Conservation (phyloP, 2,329 filamentous ascomycete species). For the Bretziella fagacearum region DNA sequence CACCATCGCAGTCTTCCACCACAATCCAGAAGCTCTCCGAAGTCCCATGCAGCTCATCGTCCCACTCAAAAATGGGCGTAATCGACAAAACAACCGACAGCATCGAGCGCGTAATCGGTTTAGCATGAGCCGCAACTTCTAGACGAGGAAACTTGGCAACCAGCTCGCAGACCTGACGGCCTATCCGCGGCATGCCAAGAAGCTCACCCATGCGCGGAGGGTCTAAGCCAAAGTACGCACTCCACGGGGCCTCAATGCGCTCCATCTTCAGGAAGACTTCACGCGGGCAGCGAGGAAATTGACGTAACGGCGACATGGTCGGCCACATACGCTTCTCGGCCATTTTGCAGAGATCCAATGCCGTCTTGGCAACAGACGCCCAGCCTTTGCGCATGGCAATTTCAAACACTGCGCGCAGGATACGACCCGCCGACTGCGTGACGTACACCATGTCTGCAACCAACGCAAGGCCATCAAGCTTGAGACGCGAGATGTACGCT, state of each 20-base stretch:
- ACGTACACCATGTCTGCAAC: slow-evolving; percentile 99
- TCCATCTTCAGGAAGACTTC: slow-evolving; percentile 88
- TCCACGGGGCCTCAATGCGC: slow-evolving; percentile 85
- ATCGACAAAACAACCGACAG: slow-evolving; percentile 79
- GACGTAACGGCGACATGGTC: slow-evolving; percentile 87
- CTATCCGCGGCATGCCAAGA: slow-evolving; percentile 75
- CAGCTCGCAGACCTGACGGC: slow-evolving; percentile 66
- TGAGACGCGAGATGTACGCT: slow-evolving; percentile 88
- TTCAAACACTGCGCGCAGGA: slow-evolving; percentile 87
- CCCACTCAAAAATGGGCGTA: slow-evolving; percentile 91
- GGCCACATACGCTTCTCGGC: slow-evolving; percentile 99
- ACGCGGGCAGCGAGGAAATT: slow-evolving; percentile 66
- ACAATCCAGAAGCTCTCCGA: slow-evolving; percentile 95
- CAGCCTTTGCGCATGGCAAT: slow-evolving; percentile 95
- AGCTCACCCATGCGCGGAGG: slow-evolving; percentile 93
- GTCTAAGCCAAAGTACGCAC: slow-evolving; percentile 87
- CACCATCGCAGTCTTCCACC: slow-evolving; percentile 92
- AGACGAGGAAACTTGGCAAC: slow-evolving; percentile 87
- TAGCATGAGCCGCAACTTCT: slow-evolving; percentile 82
- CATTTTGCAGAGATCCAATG: slow-evolving; percentile 94
- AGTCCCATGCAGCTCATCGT: slow-evolving; percentile 69
- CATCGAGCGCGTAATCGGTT: slow-evolving; percentile 89
- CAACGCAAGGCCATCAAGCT: slow-evolving; percentile 79
- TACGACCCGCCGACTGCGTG: slow-evolving; percentile 92
- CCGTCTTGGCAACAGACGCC: slow-evolving; percentile 81